Evolutionary conservation across 1,139 yeast genomes (phyloP), one percentile per base, ranked within the genome.

Genomic region (Saccharomycopsis phalli): DNA sequence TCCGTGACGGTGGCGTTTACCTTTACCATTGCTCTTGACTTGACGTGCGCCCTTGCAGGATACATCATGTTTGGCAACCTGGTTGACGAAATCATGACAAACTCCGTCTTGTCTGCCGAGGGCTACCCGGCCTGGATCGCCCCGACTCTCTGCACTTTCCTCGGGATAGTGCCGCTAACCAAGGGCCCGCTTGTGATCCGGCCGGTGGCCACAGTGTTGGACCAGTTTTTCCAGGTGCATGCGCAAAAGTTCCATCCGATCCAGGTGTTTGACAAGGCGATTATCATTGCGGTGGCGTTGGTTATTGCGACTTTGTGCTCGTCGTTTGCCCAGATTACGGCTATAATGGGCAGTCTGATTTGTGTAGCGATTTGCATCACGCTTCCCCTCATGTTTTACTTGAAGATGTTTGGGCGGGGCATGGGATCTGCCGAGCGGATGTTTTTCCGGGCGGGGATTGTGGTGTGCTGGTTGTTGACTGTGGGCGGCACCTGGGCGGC

Each of bases 101-200:
- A 78, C 53, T 82, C 78, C 54, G 68, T 88, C 20, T 60, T 88
- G 39, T 55, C 69, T 20, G 79, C 86, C 1, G 60, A 69, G 5
- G 94, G 94, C 0, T 86, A 83, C 53, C 95, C 96, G 0, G 45
- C 55, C 1, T 74, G 77, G 67, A 65, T 81, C 7, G 74, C 77
- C 44, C 73, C 75, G 2, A 52, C 76, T 28, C 69, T 88, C 40
- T 81, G 91, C 40, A 69, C 71, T 0, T 62, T 84, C 36, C 81
- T 87, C 65, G 83, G 94, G 30, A 53, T 87, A 31, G 75, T 88
- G 21, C 96, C 97, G 1, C 59, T 87, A 33, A 87, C 95, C 1
- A 88, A 88, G 55, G 75, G 91, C 1, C 95, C 97, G 0, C 66
- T 88, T 37, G 82, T 80, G 52, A 87, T 93, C 6, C 76, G 91